Evolutionary conservation across 2,329 filamentous ascomycete genomes (phyloP).

Genomic region (Nothophoma quercina): DNA sequence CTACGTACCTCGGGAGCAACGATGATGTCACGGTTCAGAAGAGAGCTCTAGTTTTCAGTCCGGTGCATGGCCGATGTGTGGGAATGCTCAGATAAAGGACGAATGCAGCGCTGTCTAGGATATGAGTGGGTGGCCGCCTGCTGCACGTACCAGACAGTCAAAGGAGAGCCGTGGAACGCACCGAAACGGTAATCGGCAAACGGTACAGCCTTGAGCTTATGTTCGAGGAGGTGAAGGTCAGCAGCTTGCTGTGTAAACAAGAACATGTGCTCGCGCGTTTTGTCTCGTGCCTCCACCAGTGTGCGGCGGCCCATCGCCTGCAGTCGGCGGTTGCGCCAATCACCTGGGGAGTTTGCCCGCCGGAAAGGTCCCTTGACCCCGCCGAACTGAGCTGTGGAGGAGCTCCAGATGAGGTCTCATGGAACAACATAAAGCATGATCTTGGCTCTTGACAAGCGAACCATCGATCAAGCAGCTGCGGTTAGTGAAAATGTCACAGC

Average conservation of each 20-base stretch:
- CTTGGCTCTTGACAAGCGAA: neutral
- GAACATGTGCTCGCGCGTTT: slow-evolving; percentile 33
- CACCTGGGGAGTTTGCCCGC: slow-evolving; percentile 12
- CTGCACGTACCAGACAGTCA: slow-evolving; percentile 8
- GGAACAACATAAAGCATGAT: slow-evolving; percentile 10
- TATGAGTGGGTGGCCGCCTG: slow-evolving; percentile 5
- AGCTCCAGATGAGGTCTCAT: slow-evolving; percentile 5
- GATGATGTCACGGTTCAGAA: slow-evolving; percentile 41
- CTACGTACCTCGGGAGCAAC: slow-evolving; percentile 35
- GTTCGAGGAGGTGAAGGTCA: slow-evolving; percentile 3
- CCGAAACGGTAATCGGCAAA: neutral
- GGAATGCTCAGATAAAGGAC: slow-evolving; percentile 10
- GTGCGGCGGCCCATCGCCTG: slow-evolving; percentile 20
- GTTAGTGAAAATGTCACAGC: slow-evolving; percentile 17
- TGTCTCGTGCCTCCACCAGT: slow-evolving; percentile 26
- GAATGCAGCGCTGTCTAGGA: slow-evolving; percentile 15
- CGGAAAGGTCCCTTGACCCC: slow-evolving; percentile 14
- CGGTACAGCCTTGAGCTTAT: slow-evolving; percentile 9
- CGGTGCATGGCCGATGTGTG: slow-evolving; percentile 12
- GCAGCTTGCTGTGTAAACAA: slow-evolving; percentile 24
- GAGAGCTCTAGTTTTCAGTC: slow-evolving; percentile 22
- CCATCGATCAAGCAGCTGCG: neutral
- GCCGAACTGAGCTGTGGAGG: slow-evolving; percentile 2
- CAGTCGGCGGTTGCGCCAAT: slow-evolving; percentile 4
- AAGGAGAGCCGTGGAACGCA: neutral